These are phyloP conservation scores for Suillus fuscotomentosus DNA, from an alignment of 768 basidiomycete species.

Conservation along the genomic window DNA sequence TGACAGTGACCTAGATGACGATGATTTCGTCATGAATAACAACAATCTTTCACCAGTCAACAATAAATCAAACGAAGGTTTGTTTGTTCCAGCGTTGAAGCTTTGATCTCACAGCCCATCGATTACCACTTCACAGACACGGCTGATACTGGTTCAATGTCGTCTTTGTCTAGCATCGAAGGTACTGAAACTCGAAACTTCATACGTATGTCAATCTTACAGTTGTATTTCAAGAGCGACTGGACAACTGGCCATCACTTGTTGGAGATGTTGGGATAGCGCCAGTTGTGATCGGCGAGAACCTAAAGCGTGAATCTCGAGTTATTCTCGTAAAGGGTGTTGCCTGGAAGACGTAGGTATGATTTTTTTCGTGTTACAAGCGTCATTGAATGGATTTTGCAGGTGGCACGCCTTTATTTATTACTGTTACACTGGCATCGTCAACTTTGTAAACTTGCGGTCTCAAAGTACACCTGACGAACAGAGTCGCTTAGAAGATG, in stretches of 20 bases:
- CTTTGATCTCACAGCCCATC: background rate
- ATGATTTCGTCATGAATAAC: background rate
- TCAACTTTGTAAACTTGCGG: slow-evolving; percentile 5
- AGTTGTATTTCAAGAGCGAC: background rate
- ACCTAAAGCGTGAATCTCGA: background rate
- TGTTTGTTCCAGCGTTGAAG: background rate
- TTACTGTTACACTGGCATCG: slow-evolving; percentile 9
- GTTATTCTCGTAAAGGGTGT: slow-evolving; percentile 8
- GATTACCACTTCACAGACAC: background rate
- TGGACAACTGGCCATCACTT: background rate
- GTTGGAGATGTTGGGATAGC: background rate
- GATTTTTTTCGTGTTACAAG: background rate
- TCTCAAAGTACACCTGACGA: slow-evolving; percentile 1
- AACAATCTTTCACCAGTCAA: background rate
- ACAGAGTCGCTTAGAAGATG: background rate
- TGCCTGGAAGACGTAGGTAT: slow-evolving; percentile 10
- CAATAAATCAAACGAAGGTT: background rate
- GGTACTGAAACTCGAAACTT: background rate
- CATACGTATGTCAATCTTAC: background rate
- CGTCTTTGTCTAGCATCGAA: slow-evolving; percentile 2
- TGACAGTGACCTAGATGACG: background rate
- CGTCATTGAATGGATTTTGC: background rate
- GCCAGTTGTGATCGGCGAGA: background rate
- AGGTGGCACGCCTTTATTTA: slow-evolving; percentile 10
- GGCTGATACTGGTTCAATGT: background rate